Conservation (phyloP, 768 basidiomycete species). For the Nevesoporus exiguus region DNA sequence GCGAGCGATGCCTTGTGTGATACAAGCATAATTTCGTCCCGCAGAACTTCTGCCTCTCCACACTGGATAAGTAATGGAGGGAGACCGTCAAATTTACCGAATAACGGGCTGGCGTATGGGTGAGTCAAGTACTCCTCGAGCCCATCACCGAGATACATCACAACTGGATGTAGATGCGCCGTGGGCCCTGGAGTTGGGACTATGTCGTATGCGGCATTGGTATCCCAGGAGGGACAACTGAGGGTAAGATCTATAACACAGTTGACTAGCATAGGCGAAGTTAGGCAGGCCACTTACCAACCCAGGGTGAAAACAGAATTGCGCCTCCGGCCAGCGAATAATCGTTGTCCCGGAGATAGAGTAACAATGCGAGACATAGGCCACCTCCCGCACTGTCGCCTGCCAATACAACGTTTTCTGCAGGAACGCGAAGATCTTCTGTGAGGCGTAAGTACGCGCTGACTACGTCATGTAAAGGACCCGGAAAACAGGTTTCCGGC, state of each 20-base stretch:
- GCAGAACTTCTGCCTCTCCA: conserved; percentile 92
- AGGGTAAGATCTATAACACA: conserved; percentile 74
- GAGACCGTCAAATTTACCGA: conserved; percentile 81
- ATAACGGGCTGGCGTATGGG: conserved; percentile 93
- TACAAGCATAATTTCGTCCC: conserved; percentile 87
- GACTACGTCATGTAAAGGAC: conserved; percentile 83
- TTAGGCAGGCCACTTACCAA: conserved; percentile 55
- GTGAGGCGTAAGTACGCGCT: conserved; percentile 82
- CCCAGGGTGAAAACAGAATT: conserved; percentile 93
- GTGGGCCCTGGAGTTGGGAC: conserved; percentile 67
- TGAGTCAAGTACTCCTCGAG: conserved; percentile 86
- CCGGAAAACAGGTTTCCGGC: conserved; percentile 92
- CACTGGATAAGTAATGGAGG: conserved; percentile 90
- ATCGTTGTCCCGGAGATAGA: conserved; percentile 92
- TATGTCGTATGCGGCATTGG: conserved; percentile 83
- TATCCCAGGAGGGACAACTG: conserved; percentile 98
- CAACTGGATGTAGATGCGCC: conserved; percentile 90
- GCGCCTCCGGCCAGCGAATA: conserved; percentile 83
- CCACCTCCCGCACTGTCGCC: conserved; percentile 97
- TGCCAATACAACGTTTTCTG: conserved; percentile 83
- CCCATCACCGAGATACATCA: conserved; percentile 85
- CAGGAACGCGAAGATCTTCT: conserved; percentile 85
- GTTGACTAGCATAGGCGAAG: conserved; percentile 10
- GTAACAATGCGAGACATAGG: conserved; percentile 74
- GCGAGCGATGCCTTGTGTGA: conserved; percentile 90